Percentiles rank a stretch among this genome's conserved stretches.
phyloP scores from a whole-genome alignment of 2,329 filamentous ascomycete genomes.

The Phaeomoniella chlamydospora region DNA sequence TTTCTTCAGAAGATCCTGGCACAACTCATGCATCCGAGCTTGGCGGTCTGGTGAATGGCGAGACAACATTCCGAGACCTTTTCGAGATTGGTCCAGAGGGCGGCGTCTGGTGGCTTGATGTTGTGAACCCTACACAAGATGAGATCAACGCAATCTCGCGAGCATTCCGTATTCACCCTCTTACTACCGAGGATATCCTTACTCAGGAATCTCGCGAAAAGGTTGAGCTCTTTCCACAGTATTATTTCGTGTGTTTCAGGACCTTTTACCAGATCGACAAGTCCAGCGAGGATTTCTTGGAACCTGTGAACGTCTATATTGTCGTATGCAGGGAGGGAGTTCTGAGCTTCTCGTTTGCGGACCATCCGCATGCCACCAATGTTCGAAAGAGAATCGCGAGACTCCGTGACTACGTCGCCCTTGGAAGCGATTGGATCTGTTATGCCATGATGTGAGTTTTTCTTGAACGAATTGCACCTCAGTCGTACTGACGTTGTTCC shows the following conservation, averaged over 20 bases:
- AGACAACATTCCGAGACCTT: slow-evolving; percentile 76
- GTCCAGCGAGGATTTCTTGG: slow-evolving; percentile 67
- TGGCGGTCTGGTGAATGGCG: slow-evolving; percentile 74
- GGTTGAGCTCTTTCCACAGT: slow-evolving; percentile 92
- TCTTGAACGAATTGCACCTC: background rate
- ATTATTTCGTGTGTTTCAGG: slow-evolving; percentile 96
- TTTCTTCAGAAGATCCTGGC: slow-evolving; percentile 86
- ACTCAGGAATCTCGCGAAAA: slow-evolving; percentile 95
- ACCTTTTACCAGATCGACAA: slow-evolving; percentile 79
- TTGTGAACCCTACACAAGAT: slow-evolving; percentile 77
- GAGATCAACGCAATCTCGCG: slow-evolving; percentile 81
- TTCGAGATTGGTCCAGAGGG: slow-evolving; percentile 58
- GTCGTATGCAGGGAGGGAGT: slow-evolving; percentile 93
- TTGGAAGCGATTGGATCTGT: slow-evolving; percentile 97
- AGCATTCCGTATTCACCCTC: slow-evolving; percentile 85
- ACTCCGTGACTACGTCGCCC: slow-evolving; percentile 83
- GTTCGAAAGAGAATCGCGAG: slow-evolving; percentile 85
- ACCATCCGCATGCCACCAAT: slow-evolving; percentile 73
- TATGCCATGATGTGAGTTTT: slow-evolving; percentile 78
- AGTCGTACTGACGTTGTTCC: slow-evolving; percentile 12
- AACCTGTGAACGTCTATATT: slow-evolving; percentile 92
- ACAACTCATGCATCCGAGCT: slow-evolving; percentile 85
- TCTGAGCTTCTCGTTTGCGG: slow-evolving; percentile 83
- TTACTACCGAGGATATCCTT: slow-evolving; percentile 92
- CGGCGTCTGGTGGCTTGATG: slow-evolving; percentile 98